Evolutionary conservation across 2,329 filamentous ascomycete genomes (phyloP), one percentile per base, ranked within the genome.

Genomic region (Colletotrichum higginsianum): DNA sequence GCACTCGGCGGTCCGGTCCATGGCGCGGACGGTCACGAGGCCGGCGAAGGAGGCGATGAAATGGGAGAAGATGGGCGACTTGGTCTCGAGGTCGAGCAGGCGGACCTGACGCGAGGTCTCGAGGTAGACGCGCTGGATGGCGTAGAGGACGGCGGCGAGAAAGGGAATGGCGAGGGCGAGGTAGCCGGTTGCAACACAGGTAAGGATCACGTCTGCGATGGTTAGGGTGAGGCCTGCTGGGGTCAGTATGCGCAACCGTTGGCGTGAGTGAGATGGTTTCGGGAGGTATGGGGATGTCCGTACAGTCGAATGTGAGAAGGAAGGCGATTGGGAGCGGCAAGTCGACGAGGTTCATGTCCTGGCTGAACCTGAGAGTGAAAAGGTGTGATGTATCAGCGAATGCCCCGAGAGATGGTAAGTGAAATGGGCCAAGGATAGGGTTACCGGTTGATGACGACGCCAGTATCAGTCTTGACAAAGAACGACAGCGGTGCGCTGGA

Each of bases 21-120:
- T 90, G 2, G 89, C 87, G 16, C 88, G 84, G 57, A 90, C 84
- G 0, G 86, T 88, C 1, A 82, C 74, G 0, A 89, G 75, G 0
- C 87, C 87, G 7, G 80, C 76, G 1, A 88, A 74, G 0, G 85
- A 86, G 66, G 89, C 87, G 18, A 83, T 78, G 66, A 85, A 83
- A 16, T 82, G 78, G 1, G 79, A 79, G 53, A 68, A 84, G 2
- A 85, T 67, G 2, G 84, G 84, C 1, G 79, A 78, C 63, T 84
- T 85, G n/a, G 81, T 78, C 67, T 85, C 83, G 1, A 85, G 78
- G 30, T 85, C 83, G 7, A 85, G 76, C 1, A 83, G 75, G 7
- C 84, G 80, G 4, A 85, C 74, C 61, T 85, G 84, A 0, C 84
- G 78, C 0, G 83, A 85, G 0, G 83, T 86, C 38, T 80, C 78